Base-by-base conservation (phyloP, 2,329 filamentous ascomycete species). In the Nakataea oryzae region DNA sequence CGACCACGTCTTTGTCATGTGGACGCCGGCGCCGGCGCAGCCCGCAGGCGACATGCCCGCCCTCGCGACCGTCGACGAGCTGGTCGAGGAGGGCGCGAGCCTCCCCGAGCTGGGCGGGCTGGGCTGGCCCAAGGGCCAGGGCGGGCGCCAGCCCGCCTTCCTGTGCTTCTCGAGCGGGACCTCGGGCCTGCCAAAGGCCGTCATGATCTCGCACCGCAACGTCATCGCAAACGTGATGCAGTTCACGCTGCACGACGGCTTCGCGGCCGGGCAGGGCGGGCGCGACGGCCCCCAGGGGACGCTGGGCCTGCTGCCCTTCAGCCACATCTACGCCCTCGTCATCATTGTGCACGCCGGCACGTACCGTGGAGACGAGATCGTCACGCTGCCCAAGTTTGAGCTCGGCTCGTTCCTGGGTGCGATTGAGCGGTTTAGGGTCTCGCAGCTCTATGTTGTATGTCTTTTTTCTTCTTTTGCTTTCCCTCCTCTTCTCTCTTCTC, bases 321-420 rank as follows among this genome's bases (percentile, higher is more conserved):
- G 87, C 64, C 90, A 95, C 70, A 93, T 92, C 64, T 93, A 92
- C 69, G 84, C 83, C 1, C 75, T 95, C 13, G 83, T 93, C 3
- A 84, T 91, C 7, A 84, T 90, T 62, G 85, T 82, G 34, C 88
- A 91, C 69, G 73, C 79, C 0, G 81, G 80, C 12, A 75, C 83
- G 0, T 95, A 86, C 68, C 81, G 87, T 12, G 90, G 91, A 8
- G 90, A 95, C 65, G 82, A 84, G 62, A 79, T 88, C 1, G 79
- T 93, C 54, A 79, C 93, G 5, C 75, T 95, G 54, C 86, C 81
- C 24, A 89, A 87, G 66, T 95, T 93, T 68, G 89, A 93, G 62
- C 79, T 93, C 61, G 75, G 79, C 26, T 74, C 76, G 0, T 85
- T 85, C 54, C 74, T 93, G 2, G 72, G 79, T 29, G 76, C 83